These are phyloP conservation scores for Iodosphaeria phyllophila DNA, from an alignment of 2,329 filamentous ascomycete species.

Conservation along the genomic window DNA sequence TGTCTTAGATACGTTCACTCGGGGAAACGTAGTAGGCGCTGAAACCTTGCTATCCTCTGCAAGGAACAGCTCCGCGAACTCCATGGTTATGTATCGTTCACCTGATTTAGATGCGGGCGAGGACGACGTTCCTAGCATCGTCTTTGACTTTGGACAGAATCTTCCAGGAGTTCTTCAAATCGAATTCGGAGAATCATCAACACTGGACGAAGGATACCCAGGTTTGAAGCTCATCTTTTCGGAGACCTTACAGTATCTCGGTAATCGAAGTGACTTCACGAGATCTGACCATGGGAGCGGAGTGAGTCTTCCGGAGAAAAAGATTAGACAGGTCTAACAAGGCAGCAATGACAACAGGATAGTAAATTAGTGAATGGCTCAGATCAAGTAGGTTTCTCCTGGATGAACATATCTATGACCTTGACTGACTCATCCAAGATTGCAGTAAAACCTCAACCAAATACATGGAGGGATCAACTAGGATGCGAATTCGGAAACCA, in stretches of 20 bases:
- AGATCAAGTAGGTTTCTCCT: constrained; percentile 20
- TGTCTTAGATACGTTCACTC: constrained; percentile 14
- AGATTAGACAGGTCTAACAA: too few species aligned
- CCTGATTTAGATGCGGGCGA: constrained; percentile 3
- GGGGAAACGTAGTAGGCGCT: constrained; percentile 19
- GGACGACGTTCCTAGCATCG: constrained; percentile 16
- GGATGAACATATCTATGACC: not conserved
- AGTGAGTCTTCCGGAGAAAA: too few species aligned
- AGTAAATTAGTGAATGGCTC: constrained; percentile 20
- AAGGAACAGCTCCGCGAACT: too few species aligned
- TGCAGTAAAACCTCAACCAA: constrained; percentile 20
- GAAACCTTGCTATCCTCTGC: constrained; percentile 13
- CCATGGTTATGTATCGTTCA: constrained; percentile 16
- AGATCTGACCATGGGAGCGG: constrained; percentile 21
- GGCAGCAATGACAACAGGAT: constrained; percentile 7
- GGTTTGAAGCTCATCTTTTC: constrained; percentile 29
- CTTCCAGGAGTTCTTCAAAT: constrained; percentile 23
- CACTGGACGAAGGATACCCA: constrained; percentile 10
- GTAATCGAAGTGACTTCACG: constrained; percentile 26
- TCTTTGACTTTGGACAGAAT: constrained; percentile 31
- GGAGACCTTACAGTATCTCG: constrained; percentile 25
- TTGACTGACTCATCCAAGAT: constrained; percentile 17
- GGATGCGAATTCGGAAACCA: constrained; percentile 22
- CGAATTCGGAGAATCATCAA: constrained; percentile 18
- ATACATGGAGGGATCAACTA: constrained; percentile 24